Evolutionary conservation across 495 filamentous ascomycete species (phyloP), one percentile per base, ranked within the genome.

Genomic region (Cercophora newfieldiana): DNA sequence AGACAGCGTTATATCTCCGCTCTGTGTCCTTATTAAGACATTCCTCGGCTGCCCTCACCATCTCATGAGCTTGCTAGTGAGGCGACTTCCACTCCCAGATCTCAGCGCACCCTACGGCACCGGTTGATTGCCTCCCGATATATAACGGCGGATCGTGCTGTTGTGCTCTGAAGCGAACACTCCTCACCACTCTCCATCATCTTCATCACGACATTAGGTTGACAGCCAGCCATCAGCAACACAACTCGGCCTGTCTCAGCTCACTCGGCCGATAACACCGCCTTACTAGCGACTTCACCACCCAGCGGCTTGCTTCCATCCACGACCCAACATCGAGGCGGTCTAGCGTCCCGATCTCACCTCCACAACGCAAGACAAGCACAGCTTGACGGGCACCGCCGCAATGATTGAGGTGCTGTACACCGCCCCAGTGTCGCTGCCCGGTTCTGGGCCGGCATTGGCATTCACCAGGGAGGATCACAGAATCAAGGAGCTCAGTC

Each of bases 1-100:
- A n/a, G n/a, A n/a, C 10, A 44, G 18, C 4, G 2, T 16, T 44
- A 44, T 44, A 44, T 44, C 10, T 44, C 37, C 37, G 10, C 18
- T 16, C 37, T 14, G 10, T 26, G 55, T 24, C 58, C 22, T 51
- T 28, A 37, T 24, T 29, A 47, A 51, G 44, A 61, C 60, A 26
- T 64, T 44, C 54, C 18, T 58, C 56, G 6, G 44, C 51, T 25
- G 59, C 63, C 28, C 37, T 59, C 58, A 18, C 61, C 62, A 24
- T 25, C 71, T 69, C 65, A 79, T 79, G 77, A 78, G 51, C 72
- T 71, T 66, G 77, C 67, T 79, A 79, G 66, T 79, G 69, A 79
- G 70, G 75, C 65, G 44, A 59, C 61, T 66, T 28, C 61, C 56
- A 54, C 57, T 47, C 63, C 26, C 24, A 61, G 33, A 55, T 54